Conservation (phyloP, 2,329 filamentous ascomycete species). For the Curvularia spicifera region DNA sequence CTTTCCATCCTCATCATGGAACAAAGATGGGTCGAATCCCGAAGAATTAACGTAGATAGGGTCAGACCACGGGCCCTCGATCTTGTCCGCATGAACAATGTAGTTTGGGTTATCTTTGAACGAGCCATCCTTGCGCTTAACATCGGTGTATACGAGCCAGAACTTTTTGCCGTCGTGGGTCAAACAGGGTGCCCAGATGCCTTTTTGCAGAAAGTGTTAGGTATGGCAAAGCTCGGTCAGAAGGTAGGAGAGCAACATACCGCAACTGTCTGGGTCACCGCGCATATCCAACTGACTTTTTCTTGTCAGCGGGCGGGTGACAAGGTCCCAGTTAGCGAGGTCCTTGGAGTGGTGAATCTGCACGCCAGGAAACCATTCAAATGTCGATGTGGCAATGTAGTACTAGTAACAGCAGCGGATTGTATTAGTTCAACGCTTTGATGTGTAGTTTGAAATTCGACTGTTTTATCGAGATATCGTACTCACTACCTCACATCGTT, state of each 20-base stretch:
- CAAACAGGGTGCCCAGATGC: conserved; percentile 69
- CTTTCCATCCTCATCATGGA: conserved; percentile 46
- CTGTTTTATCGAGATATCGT: not conserved
- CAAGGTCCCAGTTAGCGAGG: conserved; percentile 60
- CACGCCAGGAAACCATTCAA: conserved; percentile 66
- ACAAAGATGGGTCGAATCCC: conserved; percentile 63
- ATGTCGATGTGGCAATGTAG: conserved; percentile 67
- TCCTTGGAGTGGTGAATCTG: conserved; percentile 62
- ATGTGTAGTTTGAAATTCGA: not conserved
- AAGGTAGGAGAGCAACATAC: conserved; percentile 26
- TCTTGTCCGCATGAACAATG: conserved; percentile 59
- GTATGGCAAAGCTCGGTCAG: not conserved
- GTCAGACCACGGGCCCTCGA: conserved; percentile 68
- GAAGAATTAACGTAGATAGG: conserved; percentile 66
- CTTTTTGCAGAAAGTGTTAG: conserved; percentile 11
- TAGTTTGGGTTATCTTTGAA: conserved; percentile 71
- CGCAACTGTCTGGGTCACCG: conserved; percentile 59
- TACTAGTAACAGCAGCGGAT: conserved; percentile 43
- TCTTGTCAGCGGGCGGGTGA: conserved; percentile 60
- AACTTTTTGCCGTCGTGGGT: conserved; percentile 66
- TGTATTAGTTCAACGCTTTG: not conserved
- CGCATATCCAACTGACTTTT: conserved; percentile 60
- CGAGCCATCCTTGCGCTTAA: conserved; percentile 70
- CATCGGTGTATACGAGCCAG: conserved; percentile 70
- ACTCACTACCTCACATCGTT: not conserved